Percentiles rank a stretch among this genome's conserved stretches.
These are phyloP conservation scores for Davidsoniella australis DNA, from an alignment of 2,329 filamentous ascomycete genomes.

Conservation along the genomic window DNA sequence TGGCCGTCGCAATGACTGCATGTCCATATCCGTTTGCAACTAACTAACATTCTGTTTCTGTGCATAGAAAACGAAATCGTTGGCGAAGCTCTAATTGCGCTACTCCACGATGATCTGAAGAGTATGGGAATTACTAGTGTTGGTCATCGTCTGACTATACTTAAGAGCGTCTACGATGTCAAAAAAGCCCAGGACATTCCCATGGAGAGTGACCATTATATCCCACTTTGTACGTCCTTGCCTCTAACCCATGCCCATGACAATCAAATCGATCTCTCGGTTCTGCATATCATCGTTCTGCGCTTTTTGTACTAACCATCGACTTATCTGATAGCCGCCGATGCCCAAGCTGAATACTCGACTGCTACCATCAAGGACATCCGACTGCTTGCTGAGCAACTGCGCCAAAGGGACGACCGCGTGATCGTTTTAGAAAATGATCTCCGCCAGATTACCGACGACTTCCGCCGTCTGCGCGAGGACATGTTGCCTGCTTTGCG, in stretches of 20 bases:
- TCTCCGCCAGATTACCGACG: constrained; percentile 65
- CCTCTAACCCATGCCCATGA: background rate
- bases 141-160: constrained; percentile 81
- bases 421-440: constrained; percentile 73
- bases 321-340: constrained; percentile 47
- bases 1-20: no score
- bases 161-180: constrained; percentile 91
- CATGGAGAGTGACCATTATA: constrained; percentile 82
- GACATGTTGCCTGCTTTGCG: constrained; percentile 83
- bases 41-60: constrained; percentile 5
- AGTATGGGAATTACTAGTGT: constrained; percentile 88
- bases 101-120: constrained; percentile 86
- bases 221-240: constrained; percentile 61
- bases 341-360: constrained; percentile 69
- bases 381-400: constrained; percentile 73
- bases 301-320: constrained; percentile 5
- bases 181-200: constrained; percentile 88
- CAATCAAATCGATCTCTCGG: background rate
- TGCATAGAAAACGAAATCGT: constrained; percentile 75
- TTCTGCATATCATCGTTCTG: background rate
- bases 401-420: constrained; percentile 77
- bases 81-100: constrained; percentile 72
- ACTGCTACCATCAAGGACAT: constrained; percentile 88
- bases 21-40: background rate
- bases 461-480: constrained; percentile 75